These are phyloP conservation scores for Exidia glandulosa DNA, from an alignment of 768 basidiomycete genomes.

Conservation along the genomic window DNA sequence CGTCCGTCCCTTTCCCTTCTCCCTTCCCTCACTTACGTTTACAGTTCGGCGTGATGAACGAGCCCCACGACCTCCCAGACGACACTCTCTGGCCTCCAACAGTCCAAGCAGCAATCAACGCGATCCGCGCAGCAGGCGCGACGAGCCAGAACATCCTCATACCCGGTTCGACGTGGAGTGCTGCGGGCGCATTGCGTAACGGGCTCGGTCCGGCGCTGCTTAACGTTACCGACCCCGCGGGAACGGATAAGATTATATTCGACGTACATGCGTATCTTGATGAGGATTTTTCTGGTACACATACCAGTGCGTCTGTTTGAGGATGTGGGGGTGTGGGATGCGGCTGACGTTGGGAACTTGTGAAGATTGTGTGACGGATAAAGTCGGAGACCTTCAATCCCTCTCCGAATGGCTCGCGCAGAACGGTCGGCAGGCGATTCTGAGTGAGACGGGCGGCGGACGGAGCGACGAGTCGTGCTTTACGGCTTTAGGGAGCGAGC, in stretches of 20 bases:
- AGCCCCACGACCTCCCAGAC: conserved; percentile 35
- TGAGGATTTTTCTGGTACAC: neutral
- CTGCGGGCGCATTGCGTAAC: conserved; percentile 27
- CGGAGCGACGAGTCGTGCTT: conserved; percentile 22
- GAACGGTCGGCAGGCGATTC: conserved; percentile 29
- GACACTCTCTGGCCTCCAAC: conserved; percentile 19
- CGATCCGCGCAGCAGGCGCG: conserved; percentile 32
- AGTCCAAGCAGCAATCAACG: conserved; percentile 29
- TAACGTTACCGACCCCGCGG: conserved; percentile 30
- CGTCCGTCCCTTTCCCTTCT: conserved; percentile 15
- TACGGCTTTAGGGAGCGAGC: conserved; percentile 23
- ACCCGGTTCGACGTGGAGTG: conserved; percentile 32
- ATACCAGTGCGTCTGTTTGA: neutral
- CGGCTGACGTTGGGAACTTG: too few species aligned
- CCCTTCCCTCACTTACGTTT: conserved; percentile 14
- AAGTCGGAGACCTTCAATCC: conserved; percentile 31
- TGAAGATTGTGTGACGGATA: conserved; percentile 24
- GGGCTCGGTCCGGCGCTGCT: conserved; percentile 30
- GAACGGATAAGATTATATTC: conserved; percentile 28
- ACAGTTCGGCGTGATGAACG: conserved; percentile 31
- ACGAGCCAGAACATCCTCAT: conserved; percentile 30
- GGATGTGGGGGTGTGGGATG: too few species aligned
- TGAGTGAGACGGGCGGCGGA: conserved; percentile 35
- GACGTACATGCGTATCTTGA: conserved; percentile 22
- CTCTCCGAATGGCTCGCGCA: conserved; percentile 33